Conservation (phyloP, 2,329 filamentous ascomycete genomes). For the Fusarium newnesense region DNA sequence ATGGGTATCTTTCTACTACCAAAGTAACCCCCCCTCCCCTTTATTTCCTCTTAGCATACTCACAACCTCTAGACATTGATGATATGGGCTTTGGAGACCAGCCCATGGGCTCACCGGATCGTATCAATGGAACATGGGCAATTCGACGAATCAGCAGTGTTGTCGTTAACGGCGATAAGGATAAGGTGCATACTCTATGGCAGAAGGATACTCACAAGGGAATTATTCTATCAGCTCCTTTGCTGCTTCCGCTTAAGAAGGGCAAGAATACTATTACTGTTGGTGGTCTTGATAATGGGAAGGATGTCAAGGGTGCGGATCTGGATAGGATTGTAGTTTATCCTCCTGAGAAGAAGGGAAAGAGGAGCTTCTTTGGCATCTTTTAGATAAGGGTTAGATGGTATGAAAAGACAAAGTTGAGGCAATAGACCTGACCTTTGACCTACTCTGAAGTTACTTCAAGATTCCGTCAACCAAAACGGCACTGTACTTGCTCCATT, state of each 20-base stretch:
- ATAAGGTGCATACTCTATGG: constrained; percentile 59
- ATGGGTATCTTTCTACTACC: constrained; percentile 67
- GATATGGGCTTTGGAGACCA: constrained; percentile 70
- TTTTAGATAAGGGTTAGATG: not conserved
- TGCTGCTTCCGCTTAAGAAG: constrained; percentile 63
- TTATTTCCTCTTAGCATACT: rapidly evolving
- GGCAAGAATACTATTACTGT: constrained; percentile 67
- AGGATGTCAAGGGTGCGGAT: constrained; percentile 67
- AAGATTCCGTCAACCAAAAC: rapidly evolving
- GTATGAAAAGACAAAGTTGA: rapidly evolving
- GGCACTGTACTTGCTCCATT: rapidly evolving
- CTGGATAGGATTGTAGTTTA: constrained; percentile 70
- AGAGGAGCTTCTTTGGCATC: not conserved
- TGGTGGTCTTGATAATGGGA: constrained; percentile 66
- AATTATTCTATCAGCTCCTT: constrained; percentile 66
- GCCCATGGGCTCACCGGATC: constrained; percentile 66
- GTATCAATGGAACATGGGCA: constrained; percentile 69
- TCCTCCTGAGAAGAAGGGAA: constrained; percentile 56
- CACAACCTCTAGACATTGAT: constrained; percentile 55
- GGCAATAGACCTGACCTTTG: not conserved
- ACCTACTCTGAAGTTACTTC: rapidly evolving
- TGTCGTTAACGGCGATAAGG: constrained; percentile 61
- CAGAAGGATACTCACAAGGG: constrained; percentile 67
- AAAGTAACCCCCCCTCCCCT: constrained; percentile 47
- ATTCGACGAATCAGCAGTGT: constrained; percentile 69